Base-by-base conservation (phyloP, 2,329 filamentous ascomycete genomes). In the Xylariaceae sp. region DNA sequence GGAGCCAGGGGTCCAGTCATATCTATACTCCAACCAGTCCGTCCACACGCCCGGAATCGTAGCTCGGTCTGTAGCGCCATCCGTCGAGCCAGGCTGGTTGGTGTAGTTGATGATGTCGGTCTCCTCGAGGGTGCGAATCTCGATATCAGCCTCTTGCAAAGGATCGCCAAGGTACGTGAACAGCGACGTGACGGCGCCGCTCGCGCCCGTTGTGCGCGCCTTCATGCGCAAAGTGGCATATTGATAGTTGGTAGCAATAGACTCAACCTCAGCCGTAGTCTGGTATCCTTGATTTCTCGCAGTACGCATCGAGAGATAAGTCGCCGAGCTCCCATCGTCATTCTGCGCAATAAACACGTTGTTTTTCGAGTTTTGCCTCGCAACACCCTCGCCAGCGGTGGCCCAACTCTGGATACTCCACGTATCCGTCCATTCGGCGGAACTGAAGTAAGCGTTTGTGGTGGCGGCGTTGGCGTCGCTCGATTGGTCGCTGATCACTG, bases 1-100 rank as follows among this genome's bases (percentile, higher is more conserved):
- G 40, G 71, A 65, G 14, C 72, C 68, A 0, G 77, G 73, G 1
- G 79, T 74, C 83, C 83, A 86, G 68, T 86, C 83, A 39, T 85
- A 74, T 19, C 83, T 73, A 65, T 85, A 78, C 6, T 76, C 76
- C 34, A 45, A 55, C 55, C 57, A 60, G 28, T 77, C 70, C 44
- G 76, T 72, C 80, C 81, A 84, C 13, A 63, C 53, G 6, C 64
- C 55, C 1, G 79, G 73, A 42, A 79, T 60, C 2, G 69, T 74
- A 9, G 69, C 72, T 53, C 75, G 76, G 13, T 66, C 59, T 2
- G 79, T 79, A 1, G 81, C 77, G 67, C 66, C 28, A 66, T 67
- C 51, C 71, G 72, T 18, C 42, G 75, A 73, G 0, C 77, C 69
- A 0, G 82, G 82, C 66, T 86, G 82, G 67, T 86, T 86, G 13